Conservation (phyloP, 768 basidiomycete genomes). For the Epithele typhae region DNA sequence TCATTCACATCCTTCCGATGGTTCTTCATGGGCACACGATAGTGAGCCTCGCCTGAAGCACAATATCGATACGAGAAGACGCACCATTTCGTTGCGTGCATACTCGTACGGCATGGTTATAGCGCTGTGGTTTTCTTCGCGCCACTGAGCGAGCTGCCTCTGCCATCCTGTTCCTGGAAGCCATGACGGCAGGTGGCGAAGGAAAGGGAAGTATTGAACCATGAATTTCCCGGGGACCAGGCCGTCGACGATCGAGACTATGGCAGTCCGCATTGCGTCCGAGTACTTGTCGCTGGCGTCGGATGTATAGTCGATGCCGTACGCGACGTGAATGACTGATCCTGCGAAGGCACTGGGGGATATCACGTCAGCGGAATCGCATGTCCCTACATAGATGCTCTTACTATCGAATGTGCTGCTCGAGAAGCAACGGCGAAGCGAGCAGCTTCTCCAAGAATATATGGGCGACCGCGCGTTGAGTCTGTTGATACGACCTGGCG, state of each 20-base stretch:
- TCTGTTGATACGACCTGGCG: constrained; percentile 26
- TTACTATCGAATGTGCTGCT: constrained; percentile 33
- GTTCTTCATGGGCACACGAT: too few relatives aligned
- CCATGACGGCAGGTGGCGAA: constrained; percentile 21
- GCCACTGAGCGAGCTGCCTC: constrained; percentile 3
- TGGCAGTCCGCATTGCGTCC: constrained; percentile 2
- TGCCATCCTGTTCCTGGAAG: constrained; percentile 24
- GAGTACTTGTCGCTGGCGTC: constrained; percentile 8
- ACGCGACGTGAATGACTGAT: constrained; percentile 13
- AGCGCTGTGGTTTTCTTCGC: constrained; percentile 6
- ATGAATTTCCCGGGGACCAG: constrained; percentile 11
- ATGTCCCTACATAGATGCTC: not conserved
- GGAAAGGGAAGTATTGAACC: constrained; percentile 13
- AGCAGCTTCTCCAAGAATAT: constrained; percentile 28
- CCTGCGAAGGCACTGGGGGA: constrained; percentile 10
- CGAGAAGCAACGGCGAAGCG: constrained; percentile 32
- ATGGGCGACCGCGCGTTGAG: constrained; percentile 24
- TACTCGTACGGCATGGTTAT: constrained; percentile 11
- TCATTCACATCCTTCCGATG: not conserved
- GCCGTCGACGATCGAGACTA: constrained; percentile 8
- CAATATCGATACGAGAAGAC: too few relatives aligned
- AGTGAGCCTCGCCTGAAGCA: too few relatives aligned
- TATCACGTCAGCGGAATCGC: not conserved
- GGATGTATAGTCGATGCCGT: constrained; percentile 12
- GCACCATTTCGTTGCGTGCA: constrained; percentile 12